These are phyloP conservation scores for Phytophthora melonis DNA, from an alignment of 352 stramenopile genomes.

Conservation along the genomic window DNA sequence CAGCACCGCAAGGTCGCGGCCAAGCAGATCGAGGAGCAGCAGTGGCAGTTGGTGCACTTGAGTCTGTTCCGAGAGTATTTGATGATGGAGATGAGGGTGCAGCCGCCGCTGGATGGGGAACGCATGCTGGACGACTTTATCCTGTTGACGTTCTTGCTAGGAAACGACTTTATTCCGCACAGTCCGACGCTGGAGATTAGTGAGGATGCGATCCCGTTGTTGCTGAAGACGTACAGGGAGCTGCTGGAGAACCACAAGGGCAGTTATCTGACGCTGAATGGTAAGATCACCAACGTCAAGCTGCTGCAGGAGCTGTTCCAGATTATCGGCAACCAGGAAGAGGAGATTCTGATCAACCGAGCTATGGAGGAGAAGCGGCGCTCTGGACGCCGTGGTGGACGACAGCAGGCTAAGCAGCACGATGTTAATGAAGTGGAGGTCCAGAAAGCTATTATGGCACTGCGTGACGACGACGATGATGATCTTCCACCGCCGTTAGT, in stretches of 20 bases:
- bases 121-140: conserved; percentile 99
- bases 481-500: conserved; percentile 43
- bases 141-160: conserved; percentile 99
- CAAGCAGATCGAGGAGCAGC: conserved; percentile 95
- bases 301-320: conserved; percentile 94
- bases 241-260: conserved; percentile 84
- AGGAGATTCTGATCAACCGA: conserved; percentile 92
- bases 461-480: conserved; percentile 56
- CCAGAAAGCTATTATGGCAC: conserved; percentile 53
- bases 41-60: conserved; percentile 98
- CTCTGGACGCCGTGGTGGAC: conserved; percentile 40
- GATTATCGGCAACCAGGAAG: conserved; percentile 94
- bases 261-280: conserved; percentile 94
- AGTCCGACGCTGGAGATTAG: conserved; percentile 98
- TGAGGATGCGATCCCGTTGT: conserved; percentile 97
- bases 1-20: conserved; percentile 61
- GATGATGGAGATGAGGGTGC: conserved; percentile 95
- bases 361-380: conserved; percentile 65
- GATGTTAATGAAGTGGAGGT: conserved; percentile 62
- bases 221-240: conserved; percentile 94
- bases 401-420: conserved; percentile 42
- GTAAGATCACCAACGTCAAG: conserved; percentile 90
- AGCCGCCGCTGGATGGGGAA: conserved; percentile 81
- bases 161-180: conserved; percentile 99
- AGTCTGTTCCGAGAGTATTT: conserved; percentile 98